Evolutionary conservation across 2,329 filamentous ascomycete species (phyloP).

Genomic region (Westerdykella aurantiaca): DNA sequence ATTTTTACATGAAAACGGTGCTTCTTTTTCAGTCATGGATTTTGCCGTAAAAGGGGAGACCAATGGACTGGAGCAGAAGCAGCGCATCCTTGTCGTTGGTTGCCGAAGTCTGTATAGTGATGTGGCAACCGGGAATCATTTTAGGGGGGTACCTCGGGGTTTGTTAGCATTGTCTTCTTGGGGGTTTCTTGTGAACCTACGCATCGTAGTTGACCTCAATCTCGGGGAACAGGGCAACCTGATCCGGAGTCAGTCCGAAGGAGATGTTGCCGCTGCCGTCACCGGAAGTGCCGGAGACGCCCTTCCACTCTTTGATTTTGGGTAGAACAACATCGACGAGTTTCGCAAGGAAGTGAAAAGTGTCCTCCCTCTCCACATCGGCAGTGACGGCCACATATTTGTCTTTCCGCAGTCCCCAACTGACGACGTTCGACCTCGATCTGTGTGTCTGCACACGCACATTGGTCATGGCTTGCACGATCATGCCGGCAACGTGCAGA

Average conservation of each 20-base stretch:
- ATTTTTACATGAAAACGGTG: too few relatives aligned
- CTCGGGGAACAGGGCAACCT: constrained; percentile 83
- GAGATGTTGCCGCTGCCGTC: constrained; percentile 83
- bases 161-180: not conserved
- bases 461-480: constrained; percentile 80
- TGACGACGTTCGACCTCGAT: constrained; percentile 63
- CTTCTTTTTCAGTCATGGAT: constrained; percentile 34
- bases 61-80: constrained; percentile 65
- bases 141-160: constrained; percentile 53
- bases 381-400: constrained; percentile 71
- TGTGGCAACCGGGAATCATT: constrained; percentile 80
- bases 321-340: constrained; percentile 85
- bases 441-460: constrained; percentile 64
- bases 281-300: constrained; percentile 69
- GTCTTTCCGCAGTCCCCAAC: constrained; percentile 68
- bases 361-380: constrained; percentile 70
- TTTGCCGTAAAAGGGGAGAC: constrained; percentile 79
- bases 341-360: constrained; percentile 88
- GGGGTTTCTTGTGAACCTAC: constrained; percentile 50
- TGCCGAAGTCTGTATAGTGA: constrained; percentile 78
- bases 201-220: constrained; percentile 88
- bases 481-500: constrained; percentile 76
- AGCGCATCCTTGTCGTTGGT: constrained; percentile 80
- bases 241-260: constrained; percentile 71
- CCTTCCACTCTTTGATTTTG: constrained; percentile 92